Conservation (phyloP, 768 basidiomycete species). For the Tephrocybe sp. region DNA sequence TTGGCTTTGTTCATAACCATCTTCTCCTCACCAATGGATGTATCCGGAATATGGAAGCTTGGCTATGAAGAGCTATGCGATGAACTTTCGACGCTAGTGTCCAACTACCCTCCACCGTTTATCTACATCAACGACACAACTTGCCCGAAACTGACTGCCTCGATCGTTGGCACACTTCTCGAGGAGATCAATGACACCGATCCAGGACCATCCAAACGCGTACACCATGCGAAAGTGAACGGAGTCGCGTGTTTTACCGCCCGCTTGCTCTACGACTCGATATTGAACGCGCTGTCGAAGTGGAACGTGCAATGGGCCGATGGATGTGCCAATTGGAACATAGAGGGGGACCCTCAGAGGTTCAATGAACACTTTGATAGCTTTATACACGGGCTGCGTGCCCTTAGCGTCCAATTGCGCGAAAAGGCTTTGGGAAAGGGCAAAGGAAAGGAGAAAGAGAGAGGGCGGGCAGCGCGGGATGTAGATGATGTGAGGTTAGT, state of each 20-base stretch:
- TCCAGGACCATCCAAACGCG: constrained; percentile 22
- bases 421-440: constrained; percentile 12
- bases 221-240: constrained; percentile 49
- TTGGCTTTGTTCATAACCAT: background rate
- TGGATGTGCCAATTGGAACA: constrained; percentile 61
- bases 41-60: constrained; percentile 1
- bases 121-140: constrained; percentile 64
- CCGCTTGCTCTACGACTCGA: constrained; percentile 64
- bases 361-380: constrained; percentile 69
- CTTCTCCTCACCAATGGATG: background rate
- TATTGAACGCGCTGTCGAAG: constrained; percentile 58
- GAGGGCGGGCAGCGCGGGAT: constrained; percentile 13
- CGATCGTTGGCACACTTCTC: constrained; percentile 41
- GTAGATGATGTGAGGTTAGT: constrained; percentile 46
- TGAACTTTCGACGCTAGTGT: constrained; percentile 37
- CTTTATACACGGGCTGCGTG: constrained; percentile 67
- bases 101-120: constrained; percentile 56
- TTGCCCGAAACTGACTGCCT: constrained; percentile 44
- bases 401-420: constrained; percentile 30
- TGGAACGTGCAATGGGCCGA: constrained; percentile 60
- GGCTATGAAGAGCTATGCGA: constrained; percentile 22
- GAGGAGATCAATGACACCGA: constrained; percentile 16
- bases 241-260: constrained; percentile 61
- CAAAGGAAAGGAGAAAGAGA: constrained; percentile 26
- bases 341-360: constrained; percentile 35